Conservation (phyloP, 179 eudicot species). For the Drosera spatulata region DNA sequence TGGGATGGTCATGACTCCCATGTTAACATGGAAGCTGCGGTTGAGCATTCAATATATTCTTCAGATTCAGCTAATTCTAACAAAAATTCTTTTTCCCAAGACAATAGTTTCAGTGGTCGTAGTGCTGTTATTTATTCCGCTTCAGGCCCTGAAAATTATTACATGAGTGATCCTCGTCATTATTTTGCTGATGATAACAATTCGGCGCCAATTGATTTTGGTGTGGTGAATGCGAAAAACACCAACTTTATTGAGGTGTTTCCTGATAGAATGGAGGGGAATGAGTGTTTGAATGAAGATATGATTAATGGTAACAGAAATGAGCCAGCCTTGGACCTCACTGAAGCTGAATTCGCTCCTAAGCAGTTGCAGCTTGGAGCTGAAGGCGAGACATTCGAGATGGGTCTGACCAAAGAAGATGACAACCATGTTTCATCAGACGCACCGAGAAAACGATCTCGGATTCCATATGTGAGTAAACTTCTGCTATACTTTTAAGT, state of each 20-base stretch:
- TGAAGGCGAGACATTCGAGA: conserved; percentile 9
- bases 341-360: background rate
- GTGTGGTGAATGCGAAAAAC: conserved; percentile 4
- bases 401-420: conserved; percentile 14
- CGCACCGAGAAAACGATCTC: conserved; percentile 32
- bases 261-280: conserved; percentile 16
- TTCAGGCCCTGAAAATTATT: conserved; percentile 9
- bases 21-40: conserved; percentile 4
- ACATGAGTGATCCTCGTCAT: conserved; percentile 14
- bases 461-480: conserved; percentile 22
- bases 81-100: conserved; percentile 21
- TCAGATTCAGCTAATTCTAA: conserved; percentile 21
- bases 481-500: background rate
- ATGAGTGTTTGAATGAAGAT: conserved; percentile 4
- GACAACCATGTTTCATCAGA: conserved; percentile 13
- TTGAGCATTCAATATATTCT: conserved; percentile 20
- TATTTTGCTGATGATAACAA: conserved; percentile 8
- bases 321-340: conserved; percentile 1
- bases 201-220: conserved; percentile 14
- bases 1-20: conserved; percentile 12
- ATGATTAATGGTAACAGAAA: conserved; percentile 4
- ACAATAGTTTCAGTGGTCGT: conserved; percentile 17
- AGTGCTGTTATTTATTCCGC: conserved; percentile 17
- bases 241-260: conserved; percentile 3
- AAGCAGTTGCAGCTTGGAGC: conserved; percentile 8